These are phyloP conservation scores for Thelephora ganbajun DNA, from an alignment of 768 basidiomycete genomes.

Conservation along the genomic window DNA sequence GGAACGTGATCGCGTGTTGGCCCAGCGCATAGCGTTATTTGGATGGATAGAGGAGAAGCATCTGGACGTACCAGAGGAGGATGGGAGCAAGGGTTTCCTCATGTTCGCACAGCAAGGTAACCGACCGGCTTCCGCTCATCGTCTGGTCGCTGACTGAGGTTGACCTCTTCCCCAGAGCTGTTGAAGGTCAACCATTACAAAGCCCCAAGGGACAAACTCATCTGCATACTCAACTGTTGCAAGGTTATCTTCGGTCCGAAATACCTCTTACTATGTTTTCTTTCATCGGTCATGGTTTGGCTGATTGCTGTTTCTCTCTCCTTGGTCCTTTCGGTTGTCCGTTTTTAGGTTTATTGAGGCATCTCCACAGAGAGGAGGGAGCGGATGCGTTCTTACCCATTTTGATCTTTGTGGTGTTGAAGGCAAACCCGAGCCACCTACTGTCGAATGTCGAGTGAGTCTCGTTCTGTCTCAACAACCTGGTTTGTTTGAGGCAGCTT, in stretches of 20 bases:
- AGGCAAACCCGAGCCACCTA: slow-evolving; percentile 87
- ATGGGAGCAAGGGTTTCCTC: slow-evolving; percentile 67
- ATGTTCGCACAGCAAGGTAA: slow-evolving; percentile 77
- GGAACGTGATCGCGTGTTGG: slow-evolving; percentile 85
- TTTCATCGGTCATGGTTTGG: slow-evolving; percentile 1
- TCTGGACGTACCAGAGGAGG: slow-evolving; percentile 75
- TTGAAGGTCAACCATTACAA: slow-evolving; percentile 98
- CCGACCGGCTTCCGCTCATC: slow-evolving; percentile 18
- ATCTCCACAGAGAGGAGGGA: slow-evolving; percentile 70
- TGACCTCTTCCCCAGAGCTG: slow-evolving; percentile 41
- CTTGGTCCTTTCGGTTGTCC: not conserved
- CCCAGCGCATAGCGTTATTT: slow-evolving; percentile 84
- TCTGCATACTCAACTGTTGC: slow-evolving; percentile 94
- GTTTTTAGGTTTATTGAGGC: slow-evolving; percentile 68
- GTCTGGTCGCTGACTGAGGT: too few relatives aligned
- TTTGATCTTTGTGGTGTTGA: slow-evolving; percentile 85
- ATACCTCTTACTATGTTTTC: slow-evolving; percentile 5
- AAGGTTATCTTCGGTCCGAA: slow-evolving; percentile 94
- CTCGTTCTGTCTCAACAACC: not conserved
- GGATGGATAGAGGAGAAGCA: slow-evolving; percentile 83
- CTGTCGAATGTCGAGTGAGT: slow-evolving; percentile 91
- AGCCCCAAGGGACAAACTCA: slow-evolving; percentile 94
- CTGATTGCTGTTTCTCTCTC: slow-evolving; percentile 1
- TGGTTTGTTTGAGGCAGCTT: not conserved
- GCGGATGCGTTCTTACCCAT: slow-evolving; percentile 94